These are phyloP conservation scores for Trichoderma afroharzianum DNA, from an alignment of 2,329 filamentous ascomycete species.

Conservation along the genomic window DNA sequence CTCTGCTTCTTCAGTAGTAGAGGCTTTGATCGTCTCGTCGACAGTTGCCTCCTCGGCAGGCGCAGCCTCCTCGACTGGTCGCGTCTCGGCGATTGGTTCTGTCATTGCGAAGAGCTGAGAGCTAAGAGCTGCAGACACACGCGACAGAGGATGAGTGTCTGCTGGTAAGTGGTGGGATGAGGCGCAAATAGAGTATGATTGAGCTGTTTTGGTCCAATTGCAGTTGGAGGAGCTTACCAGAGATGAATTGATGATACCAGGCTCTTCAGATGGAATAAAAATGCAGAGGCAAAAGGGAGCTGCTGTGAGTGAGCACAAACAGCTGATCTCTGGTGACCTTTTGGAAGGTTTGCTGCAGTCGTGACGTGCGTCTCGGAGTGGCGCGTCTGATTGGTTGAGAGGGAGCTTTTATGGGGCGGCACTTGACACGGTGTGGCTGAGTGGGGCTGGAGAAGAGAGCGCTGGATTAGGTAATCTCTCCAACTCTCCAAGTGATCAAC, in stretches of 20 bases:
- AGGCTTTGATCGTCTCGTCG: neutral
- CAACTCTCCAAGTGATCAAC: neutral
- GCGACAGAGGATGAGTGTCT: neutral
- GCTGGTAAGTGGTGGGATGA: neutral
- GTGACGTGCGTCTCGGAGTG: constrained; percentile 10
- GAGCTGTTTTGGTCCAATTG: neutral
- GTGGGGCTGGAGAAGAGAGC: constrained; percentile 5
- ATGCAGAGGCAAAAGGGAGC: constrained; percentile 2
- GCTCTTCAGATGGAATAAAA: neutral
- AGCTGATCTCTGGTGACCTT: constrained; percentile 3
- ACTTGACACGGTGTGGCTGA: constrained; percentile 1
- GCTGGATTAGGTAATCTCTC: neutral
- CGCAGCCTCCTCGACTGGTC: constrained; percentile 22
- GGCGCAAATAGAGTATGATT: neutral
- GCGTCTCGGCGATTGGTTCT: constrained; percentile 22
- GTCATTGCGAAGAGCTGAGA: constrained; percentile 20
- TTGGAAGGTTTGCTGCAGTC: constrained; percentile 14
- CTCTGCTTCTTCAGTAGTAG: neutral
- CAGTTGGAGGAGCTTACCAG: neutral
- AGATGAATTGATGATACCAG: constrained; percentile 6
- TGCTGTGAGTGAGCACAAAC: neutral
- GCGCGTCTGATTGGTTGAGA: constrained; percentile 5
- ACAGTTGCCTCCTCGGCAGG: constrained; percentile 29
- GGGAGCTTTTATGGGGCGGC: neutral
- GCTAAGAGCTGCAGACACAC: neutral